Conservation (phyloP, 306 rosid genomes). For the Quillaja saponaria region DNA sequence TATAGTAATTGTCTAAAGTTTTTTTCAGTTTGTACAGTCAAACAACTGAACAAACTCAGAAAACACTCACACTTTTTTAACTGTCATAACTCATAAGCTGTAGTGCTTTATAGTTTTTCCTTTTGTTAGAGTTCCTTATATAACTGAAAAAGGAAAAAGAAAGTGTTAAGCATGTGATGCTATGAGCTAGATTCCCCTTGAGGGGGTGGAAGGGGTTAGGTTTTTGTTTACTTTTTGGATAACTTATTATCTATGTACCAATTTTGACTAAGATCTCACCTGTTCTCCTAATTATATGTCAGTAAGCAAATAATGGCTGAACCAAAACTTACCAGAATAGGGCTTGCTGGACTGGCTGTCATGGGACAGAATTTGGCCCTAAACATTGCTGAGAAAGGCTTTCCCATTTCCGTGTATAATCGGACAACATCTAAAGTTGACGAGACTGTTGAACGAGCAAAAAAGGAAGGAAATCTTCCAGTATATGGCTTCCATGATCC, state of each 20-base stretch:
- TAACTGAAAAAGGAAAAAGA: no score
- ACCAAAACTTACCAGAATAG: slow-evolving; percentile 63
- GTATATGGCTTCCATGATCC: slow-evolving; percentile 88
- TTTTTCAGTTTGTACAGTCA: no score
- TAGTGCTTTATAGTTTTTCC: no score
- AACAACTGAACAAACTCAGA: no score
- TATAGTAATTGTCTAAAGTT: no score
- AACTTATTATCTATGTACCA: not conserved
- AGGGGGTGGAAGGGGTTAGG: no score
- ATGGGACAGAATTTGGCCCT: slow-evolving; percentile 96
- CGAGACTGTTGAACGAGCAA: slow-evolving; percentile 83
- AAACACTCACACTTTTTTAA: no score
- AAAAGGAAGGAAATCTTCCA: slow-evolving; percentile 80
- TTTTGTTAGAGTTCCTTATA: no score
- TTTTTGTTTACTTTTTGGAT: no score
- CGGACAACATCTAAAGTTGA: slow-evolving; percentile 90
- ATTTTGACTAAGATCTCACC: slow-evolving; percentile 18
- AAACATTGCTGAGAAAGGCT: slow-evolving; percentile 93
- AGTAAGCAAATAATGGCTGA: slow-evolving; percentile 65
- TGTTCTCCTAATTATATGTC: slow-evolving; percentile 28
- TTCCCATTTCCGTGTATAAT: slow-evolving; percentile 87
- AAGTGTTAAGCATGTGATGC: no score
- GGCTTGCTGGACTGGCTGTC: slow-evolving; percentile 89
- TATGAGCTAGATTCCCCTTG: no score
- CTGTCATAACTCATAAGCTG: no score